Percentiles rank a stretch among this genome's conserved stretches.
These are phyloP conservation scores for Trypanosoma theileri DNA, from an alignment of 208 protist genomes.

Conservation along the genomic window DNA sequence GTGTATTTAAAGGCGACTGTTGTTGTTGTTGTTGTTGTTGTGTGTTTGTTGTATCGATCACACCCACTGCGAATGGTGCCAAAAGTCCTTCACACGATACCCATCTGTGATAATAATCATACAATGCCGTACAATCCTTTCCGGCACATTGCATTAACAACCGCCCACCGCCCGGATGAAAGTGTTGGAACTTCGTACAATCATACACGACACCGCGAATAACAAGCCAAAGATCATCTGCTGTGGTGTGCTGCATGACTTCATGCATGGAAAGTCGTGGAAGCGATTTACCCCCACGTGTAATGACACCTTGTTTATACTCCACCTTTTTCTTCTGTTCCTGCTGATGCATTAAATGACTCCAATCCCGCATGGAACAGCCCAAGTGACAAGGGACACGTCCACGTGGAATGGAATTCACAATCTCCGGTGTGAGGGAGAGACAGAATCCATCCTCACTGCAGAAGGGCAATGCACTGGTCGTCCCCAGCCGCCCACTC, in stretches of 20 bases:
- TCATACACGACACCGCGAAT: conserved; percentile 76
- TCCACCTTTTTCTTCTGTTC: conserved; percentile 8
- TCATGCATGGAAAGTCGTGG: conserved; percentile 47
- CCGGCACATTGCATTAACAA: conserved; percentile 61
- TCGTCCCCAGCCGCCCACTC: not conserved
- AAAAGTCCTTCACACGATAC: conserved; percentile 69
- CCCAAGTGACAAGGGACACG: conserved; percentile 22
- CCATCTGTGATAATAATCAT: conserved; percentile 69
- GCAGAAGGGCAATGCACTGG: not conserved
- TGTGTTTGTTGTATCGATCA: not conserved
- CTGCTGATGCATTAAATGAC: conserved; percentile 15
- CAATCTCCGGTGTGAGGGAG: conserved; percentile 14
- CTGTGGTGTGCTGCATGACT: conserved; percentile 50
- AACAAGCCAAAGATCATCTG: conserved; percentile 78
- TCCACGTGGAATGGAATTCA: conserved; percentile 23
- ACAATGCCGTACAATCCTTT: conserved; percentile 65
- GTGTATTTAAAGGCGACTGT: too few relatives aligned
- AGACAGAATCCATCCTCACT: conserved; percentile 16
- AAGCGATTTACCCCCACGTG: conserved; percentile 6
- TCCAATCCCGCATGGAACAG: conserved; percentile 62
- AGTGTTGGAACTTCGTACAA: conserved; percentile 64
- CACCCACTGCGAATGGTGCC: conserved; percentile 51
- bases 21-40: not conserved
- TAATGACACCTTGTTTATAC: not conserved
- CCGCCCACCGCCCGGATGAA: conserved; percentile 69